phyloP scores from a whole-genome alignment of 805 yeast genomes.

The Schwanniomyces vanrijiae region DNA sequence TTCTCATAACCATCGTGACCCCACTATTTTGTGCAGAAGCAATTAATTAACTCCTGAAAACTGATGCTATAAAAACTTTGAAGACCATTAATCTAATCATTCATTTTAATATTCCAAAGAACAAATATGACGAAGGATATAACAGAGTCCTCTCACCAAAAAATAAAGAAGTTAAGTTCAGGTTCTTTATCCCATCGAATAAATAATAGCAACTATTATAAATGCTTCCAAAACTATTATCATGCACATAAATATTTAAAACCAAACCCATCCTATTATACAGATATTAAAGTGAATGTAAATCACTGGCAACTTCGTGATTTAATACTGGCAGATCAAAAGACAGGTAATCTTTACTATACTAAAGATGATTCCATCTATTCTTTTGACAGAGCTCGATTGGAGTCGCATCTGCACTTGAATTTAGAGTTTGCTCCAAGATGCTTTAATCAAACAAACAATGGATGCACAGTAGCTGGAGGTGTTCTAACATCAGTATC shows the following conservation, averaged over 20 bases:
- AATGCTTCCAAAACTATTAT: constrained; percentile 45
- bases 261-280: constrained; percentile 36
- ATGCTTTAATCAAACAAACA: constrained; percentile 58
- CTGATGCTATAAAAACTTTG: background rate
- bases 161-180: background rate
- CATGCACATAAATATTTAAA: constrained; percentile 36
- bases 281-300: constrained; percentile 29
- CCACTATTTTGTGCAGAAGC: constrained; percentile 1
- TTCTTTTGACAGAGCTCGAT: constrained; percentile 20
- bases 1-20: constrained; percentile 1
- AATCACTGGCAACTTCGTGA: constrained; percentile 84
- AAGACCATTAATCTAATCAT: background rate
- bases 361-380: constrained; percentile 57
- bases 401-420: constrained; percentile 35
- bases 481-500: constrained; percentile 46
- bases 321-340: constrained; percentile 52
- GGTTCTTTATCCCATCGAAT: background rate
- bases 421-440: constrained; percentile 66
- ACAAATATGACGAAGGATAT: constrained; percentile 1
- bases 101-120: background rate
- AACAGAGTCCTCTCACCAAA: background rate
- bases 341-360: constrained; percentile 51
- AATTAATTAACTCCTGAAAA: background rate
- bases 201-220: constrained; percentile 12
- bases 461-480: constrained; percentile 50